Conservation (phyloP, 331 rosid species). For the Acacia concinna region DNA sequence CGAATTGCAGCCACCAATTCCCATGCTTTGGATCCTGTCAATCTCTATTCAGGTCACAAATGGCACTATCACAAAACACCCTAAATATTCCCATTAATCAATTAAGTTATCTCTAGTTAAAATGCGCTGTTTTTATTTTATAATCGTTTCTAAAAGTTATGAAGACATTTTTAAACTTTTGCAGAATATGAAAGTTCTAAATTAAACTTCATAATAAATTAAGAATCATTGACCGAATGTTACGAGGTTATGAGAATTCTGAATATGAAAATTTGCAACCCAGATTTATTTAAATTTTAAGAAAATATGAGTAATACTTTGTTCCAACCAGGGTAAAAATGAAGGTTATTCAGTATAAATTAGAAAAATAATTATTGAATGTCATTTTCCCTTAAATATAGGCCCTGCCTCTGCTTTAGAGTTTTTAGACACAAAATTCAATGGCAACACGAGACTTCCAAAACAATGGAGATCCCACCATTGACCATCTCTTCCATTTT, state of each 20-base stretch:
- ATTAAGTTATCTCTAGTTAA: not conserved
- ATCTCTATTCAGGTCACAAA: not conserved
- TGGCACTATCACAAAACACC: not conserved
- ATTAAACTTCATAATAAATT: too few species aligned
- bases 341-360: not conserved
- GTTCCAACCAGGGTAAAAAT: not conserved
- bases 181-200: too few species aligned
- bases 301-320: not conserved
- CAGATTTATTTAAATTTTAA: not conserved
- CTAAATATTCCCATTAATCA: not conserved
- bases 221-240: too few species aligned
- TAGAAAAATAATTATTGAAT: not conserved
- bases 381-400: not conserved
- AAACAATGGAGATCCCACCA: slow-evolving; percentile 41
- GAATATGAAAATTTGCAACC: not conserved
- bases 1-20: slow-evolving; percentile 74
- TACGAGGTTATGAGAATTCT: not conserved
- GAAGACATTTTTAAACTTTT: too few species aligned
- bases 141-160: too few species aligned
- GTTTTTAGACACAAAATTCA: slow-evolving; percentile 27
- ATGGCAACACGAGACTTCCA: slow-evolving; percentile 5
- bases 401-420: not conserved
- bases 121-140: too few species aligned
- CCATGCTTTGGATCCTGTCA: slow-evolving; percentile 73
- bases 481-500: slow-evolving; percentile 13